These are phyloP conservation scores for Meyerozyma elateridarum DNA, from an alignment of 1,139 yeast genomes.

Conservation along the genomic window DNA sequence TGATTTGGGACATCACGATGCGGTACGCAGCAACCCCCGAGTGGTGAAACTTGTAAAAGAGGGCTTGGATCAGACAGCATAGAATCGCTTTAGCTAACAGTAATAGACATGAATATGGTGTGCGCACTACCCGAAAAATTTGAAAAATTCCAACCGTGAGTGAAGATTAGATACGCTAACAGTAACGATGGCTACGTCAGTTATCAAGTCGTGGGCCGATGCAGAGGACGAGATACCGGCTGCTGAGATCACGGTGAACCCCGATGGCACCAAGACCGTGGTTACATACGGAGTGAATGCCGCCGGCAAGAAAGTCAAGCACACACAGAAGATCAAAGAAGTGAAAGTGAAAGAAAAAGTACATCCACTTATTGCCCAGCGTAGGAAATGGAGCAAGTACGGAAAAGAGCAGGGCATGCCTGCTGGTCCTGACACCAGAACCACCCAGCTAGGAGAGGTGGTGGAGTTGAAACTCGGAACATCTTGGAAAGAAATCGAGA, in stretches of 20 bases:
- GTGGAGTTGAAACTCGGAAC: constrained; percentile 66
- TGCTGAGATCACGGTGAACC: constrained; percentile 69
- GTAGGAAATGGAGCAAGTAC: constrained; percentile 66
- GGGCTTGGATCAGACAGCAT: constrained; percentile 5
- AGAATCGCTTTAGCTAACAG: constrained; percentile 1
- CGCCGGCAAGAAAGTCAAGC: constrained; percentile 79
- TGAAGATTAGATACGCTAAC: constrained; percentile 5
- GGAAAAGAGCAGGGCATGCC: constrained; percentile 76
- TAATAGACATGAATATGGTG: constrained; percentile 5
- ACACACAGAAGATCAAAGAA: constrained; percentile 80
- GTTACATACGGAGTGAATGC: constrained; percentile 72
- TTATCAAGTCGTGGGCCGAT: constrained; percentile 60
- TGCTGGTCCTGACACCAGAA: constrained; percentile 83
- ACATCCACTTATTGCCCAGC: constrained; percentile 67
- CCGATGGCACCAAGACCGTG: constrained; percentile 88
- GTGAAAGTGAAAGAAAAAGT: constrained; percentile 77
- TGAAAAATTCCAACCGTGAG: constrained; percentile 6
- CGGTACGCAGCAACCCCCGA: constrained; percentile 23
- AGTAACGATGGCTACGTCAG: constrained; percentile 33
- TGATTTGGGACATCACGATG: constrained; percentile 33
- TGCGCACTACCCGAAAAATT: constrained; percentile 10
- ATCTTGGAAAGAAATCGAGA: constrained; percentile 66
- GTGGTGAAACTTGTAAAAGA: constrained; percentile 14
- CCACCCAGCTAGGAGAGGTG: constrained; percentile 87
- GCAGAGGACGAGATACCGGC: constrained; percentile 60